Evolutionary conservation across 2,329 filamentous ascomycete species (phyloP).

Genomic region (Cladophialophora bantiana): DNA sequence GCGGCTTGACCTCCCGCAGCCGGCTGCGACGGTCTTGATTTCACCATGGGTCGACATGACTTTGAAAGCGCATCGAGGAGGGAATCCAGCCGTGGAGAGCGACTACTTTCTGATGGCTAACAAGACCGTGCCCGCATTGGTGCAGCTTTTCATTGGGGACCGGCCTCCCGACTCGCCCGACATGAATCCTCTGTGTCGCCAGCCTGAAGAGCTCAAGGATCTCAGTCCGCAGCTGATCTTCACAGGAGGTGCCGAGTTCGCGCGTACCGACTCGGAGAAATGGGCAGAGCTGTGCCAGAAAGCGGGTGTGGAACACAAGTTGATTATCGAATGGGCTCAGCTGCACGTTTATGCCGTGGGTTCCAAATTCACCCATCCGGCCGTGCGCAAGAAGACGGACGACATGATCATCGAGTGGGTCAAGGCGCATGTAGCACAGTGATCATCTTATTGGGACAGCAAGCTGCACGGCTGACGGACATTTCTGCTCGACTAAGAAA

Average conservation of each 20-base stretch:
- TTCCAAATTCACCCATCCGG: slow-evolving; percentile 17
- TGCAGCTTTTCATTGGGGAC: slow-evolving; percentile 10
- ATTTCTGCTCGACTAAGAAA: too few species aligned
- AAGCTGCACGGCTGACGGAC: too few species aligned
- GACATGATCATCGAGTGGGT: slow-evolving; percentile 25
- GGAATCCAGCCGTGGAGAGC: slow-evolving; percentile 22
- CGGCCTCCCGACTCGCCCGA: slow-evolving; percentile 10
- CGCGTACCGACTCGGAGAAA: slow-evolving; percentile 12
- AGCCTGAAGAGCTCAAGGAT: slow-evolving; percentile 11
- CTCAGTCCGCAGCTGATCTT: slow-evolving; percentile 23
- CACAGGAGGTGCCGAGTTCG: slow-evolving; percentile 22
- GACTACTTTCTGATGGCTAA: slow-evolving; percentile 27
- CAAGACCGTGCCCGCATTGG: slow-evolving; percentile 7
- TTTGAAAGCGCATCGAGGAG: slow-evolving; percentile 21
- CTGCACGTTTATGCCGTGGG: slow-evolving; percentile 29
- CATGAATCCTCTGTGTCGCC: slow-evolving; percentile 17
- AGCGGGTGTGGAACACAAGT: slow-evolving; percentile 8
- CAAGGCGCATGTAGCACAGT: slow-evolving; percentile 4
- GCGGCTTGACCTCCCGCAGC: slow-evolving; percentile 62
- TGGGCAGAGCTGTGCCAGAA: slow-evolving; percentile 14
- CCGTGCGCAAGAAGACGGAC: slow-evolving; percentile 23
- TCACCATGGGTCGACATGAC: slow-evolving; percentile 96
- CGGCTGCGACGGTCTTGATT: slow-evolving; percentile 86
- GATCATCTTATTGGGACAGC: not conserved
- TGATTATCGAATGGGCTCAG: slow-evolving; percentile 22